Evolutionary conservation across 2,329 filamentous ascomycete species (phyloP), one percentile per base, ranked within the genome.

Genomic region (Neopestalotiopsis rosae): DNA sequence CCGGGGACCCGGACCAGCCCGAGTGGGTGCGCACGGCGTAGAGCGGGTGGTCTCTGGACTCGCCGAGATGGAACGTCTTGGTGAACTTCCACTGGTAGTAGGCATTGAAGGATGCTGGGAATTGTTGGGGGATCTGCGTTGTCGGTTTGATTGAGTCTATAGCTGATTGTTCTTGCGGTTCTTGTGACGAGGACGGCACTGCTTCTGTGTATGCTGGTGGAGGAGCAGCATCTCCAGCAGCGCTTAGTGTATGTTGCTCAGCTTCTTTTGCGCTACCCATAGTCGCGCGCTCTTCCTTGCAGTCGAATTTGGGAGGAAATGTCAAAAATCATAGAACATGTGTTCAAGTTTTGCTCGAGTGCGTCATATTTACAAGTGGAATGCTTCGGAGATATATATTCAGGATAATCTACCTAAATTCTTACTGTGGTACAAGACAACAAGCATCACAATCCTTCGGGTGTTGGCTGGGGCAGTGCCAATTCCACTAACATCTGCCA

Each of bases 31-130:
- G 61, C 20, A 74, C 71, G 7, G 71, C 70, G 68, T 71, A 74
- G 42, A 76, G 71, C 12, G 70, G 71, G 38, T 67, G 38, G n/a
- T 73, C 70, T 28, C 58, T 66, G 17, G 71, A 67, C 45, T 73
- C 71, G 42, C 74, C 75, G 0, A 77, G 69, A 61, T 72, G 59
- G 49, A 76, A 70, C 12, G 68, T 69, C 61, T 56, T 66, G 10
- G 67, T 68, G 30, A 72, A 45, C 34, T 59, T 61, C 57, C 40
- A 40, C 20, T 59, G 52, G 56, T 61, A 61, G 32, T 67, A 67
- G n/a, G 38, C 34, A 24, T 67, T 67, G 34, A 59, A 67, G n/a
- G 32, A 30, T 9, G 65, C n/a, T 24, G 65, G 65, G 34, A 67
- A 67, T n/a, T 67, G 65, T 12, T 38, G 65, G 12, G 14, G 52